Evolutionary conservation across 2,329 filamentous ascomycete species (phyloP), one percentile per base, ranked within the genome.

Genomic region (Pseudocercospora fijiensis): DNA sequence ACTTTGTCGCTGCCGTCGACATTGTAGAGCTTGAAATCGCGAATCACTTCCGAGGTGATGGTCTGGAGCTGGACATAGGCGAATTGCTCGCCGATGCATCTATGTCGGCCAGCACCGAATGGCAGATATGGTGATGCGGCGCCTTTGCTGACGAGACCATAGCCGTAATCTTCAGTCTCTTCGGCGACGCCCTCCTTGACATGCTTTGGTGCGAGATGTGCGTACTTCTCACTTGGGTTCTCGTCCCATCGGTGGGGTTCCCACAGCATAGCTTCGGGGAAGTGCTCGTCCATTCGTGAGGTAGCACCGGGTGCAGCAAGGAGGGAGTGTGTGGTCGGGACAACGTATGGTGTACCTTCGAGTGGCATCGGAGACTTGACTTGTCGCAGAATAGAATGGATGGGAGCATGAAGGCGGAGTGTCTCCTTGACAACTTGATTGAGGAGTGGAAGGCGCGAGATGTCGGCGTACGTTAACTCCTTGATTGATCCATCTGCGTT

Each of bases 71-170:
- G 94, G 63, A 96, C 84, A 76, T 96, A 96, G 70, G 94, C 94
- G 77, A 97, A 98, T 74, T 96, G 92, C 83, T 98, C 94, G 69
- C 94, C 94, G 74, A 98, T 97, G 79, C 94, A 98, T 69, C 94
- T 85, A 79, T 98, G 94, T 70, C 94, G 85, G 47, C 94, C 94
- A 28, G 93, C 94, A 63, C 94, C 94, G 75, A 98, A 98, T 1
- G 94, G 94, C 55, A 98, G 86, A 77, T 97, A 98, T 0, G 94
- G 93, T 58, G 90, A 96, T 64, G 86, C 87, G 13, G 91, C 89
- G 61, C 94, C 94, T 83, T 97, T 96, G 83, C 87, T 93, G 70
- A 97, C 90, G 57, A 96, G 82, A 66, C 94, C 94, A 78, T 96
- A 97, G 33, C 94, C 94, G 76, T 97, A 97, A 76, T 97, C 94